Conservation (phyloP, 1,139 yeast genomes). For the Taiozyma sp. region DNA sequence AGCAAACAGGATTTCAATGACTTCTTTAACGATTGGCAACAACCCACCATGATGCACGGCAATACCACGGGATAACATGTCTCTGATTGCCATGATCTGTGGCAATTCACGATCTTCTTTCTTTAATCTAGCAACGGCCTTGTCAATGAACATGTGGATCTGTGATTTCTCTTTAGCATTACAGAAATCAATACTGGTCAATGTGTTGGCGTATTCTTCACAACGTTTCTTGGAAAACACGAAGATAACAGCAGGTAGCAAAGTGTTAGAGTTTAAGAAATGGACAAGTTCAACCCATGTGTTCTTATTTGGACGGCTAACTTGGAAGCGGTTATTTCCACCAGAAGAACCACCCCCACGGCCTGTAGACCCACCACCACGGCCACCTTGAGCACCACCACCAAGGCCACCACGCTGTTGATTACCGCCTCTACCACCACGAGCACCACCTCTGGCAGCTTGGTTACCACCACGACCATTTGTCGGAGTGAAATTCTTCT, state of each 20-base stretch:
- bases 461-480: conserved; percentile 27
- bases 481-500: conserved; percentile 35
- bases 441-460: conserved; percentile 26
- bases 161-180: conserved; percentile 82
- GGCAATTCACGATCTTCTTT: conserved; percentile 93
- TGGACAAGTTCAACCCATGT: conserved; percentile 81
- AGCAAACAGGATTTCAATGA: conserved; percentile 88
- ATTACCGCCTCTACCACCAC: conserved; percentile 32
- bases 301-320: conserved; percentile 62
- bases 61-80: conserved; percentile 82
- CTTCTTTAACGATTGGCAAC: conserved; percentile 91
- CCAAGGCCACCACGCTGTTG: conserved; percentile 32
- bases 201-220: conserved; percentile 85
- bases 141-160: conserved; percentile 87
- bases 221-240: conserved; percentile 92
- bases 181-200: conserved; percentile 74
- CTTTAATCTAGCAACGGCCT: conserved; percentile 81
- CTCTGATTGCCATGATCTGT: conserved; percentile 79
- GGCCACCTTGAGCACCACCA: conserved; percentile 26
- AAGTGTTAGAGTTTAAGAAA: conserved; percentile 55
- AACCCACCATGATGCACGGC: conserved; percentile 98
- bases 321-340: conserved; percentile 27
- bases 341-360: conserved; percentile 22
- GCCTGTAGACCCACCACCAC: conserved; percentile 26
- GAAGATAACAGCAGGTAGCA: conserved; percentile 88